A percentile compares a stretch with the other conserved stretches of the same genome.
These are phyloP conservation scores for Acacia crassicarpa DNA, from an alignment of 306 rosid species.

Conservation along the genomic window DNA sequence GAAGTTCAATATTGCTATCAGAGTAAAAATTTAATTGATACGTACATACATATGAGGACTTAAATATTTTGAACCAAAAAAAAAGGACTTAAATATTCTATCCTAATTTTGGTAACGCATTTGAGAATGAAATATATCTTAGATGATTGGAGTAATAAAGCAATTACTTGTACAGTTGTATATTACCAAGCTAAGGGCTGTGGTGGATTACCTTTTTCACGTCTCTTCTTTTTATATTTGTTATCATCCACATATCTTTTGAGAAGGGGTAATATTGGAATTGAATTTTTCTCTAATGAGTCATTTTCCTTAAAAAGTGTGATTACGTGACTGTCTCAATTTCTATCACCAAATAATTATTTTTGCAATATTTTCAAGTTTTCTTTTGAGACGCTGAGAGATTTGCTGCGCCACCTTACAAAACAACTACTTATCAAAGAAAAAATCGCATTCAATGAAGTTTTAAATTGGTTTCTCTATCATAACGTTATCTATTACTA, in stretches of 20 bases:
- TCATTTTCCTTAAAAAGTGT: neutral
- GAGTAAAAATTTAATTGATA: no score
- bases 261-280: neutral
- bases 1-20: no score
- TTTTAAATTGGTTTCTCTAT: neutral
- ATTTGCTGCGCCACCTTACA: neutral
- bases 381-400: neutral
- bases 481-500: neutral
- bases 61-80: no score
- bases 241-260: neutral
- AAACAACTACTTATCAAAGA: neutral
- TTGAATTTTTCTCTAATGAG: neutral
- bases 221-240: neutral
- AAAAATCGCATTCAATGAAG: neutral
- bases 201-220: no score
- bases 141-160: no score
- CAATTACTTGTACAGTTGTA: no score
- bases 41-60: no score
- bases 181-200: no score
- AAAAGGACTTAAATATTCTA: no score
- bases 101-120: no score
- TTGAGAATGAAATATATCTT: no score
- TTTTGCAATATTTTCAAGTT: neutral
- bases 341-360: neutral
- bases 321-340: neutral